phyloP scores from a whole-genome alignment of 345 rosid species.

The Pelargonium nanum region DNA sequence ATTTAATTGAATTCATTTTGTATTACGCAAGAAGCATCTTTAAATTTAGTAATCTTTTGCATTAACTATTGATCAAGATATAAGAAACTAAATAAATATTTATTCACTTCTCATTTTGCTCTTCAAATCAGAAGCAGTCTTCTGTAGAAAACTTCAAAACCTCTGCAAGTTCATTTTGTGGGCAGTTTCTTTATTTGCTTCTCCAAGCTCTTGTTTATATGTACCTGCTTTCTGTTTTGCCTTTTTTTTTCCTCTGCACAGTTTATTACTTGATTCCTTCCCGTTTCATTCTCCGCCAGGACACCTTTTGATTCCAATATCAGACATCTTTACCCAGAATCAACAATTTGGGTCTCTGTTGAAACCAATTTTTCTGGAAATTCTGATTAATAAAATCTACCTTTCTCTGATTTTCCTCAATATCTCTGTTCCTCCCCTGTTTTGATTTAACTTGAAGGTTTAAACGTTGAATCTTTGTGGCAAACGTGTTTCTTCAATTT shows the following conservation, averaged over 20 bases:
- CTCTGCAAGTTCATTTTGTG: background rate
- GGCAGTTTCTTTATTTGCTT: background rate
- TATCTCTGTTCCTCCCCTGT: no score
- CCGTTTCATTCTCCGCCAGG: background rate
- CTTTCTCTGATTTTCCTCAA: background rate
- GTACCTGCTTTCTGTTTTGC: background rate
- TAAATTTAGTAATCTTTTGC: background rate
- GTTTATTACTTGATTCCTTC: background rate
- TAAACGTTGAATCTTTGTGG: background rate
- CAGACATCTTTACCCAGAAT: background rate
- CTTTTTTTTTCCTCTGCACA: background rate
- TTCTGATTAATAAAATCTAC: no score
- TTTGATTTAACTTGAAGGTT: background rate
- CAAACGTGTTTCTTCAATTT: no score
- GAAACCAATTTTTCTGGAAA: background rate
- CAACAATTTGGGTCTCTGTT: background rate
- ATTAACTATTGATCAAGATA: background rate
- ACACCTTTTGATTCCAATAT: background rate
- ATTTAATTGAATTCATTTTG: no score
- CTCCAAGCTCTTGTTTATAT: background rate
- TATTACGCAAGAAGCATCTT: conserved; percentile 3
- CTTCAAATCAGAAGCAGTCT: background rate
- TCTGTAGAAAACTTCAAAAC: background rate
- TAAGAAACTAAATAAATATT: background rate
- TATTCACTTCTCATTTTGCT: background rate